Evolutionary conservation across 2,329 filamentous ascomycete genomes (phyloP).

Genomic region (Xylaria sp.): DNA sequence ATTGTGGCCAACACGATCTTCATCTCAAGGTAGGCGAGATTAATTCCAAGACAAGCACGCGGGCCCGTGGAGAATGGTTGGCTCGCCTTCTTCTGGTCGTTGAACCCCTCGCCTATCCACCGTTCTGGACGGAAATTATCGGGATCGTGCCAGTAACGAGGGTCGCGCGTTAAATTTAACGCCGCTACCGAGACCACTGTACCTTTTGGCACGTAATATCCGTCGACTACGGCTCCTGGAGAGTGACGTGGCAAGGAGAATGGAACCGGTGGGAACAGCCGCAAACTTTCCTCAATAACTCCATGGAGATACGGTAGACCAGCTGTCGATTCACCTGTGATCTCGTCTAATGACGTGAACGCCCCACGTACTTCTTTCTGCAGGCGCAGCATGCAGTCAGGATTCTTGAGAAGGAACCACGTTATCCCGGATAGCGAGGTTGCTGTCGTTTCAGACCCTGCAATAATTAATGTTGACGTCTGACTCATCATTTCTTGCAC

Average conservation of each 20-base stretch:
- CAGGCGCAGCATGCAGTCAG: constrained; percentile 51
- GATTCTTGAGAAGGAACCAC: constrained; percentile 54
- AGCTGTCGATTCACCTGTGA: constrained; percentile 37
- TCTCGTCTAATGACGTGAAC: constrained; percentile 52
- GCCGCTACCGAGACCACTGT: constrained; percentile 31
- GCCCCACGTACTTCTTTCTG: constrained; percentile 53
- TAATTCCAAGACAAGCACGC: constrained; percentile 43
- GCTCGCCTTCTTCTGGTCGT: constrained; percentile 39
- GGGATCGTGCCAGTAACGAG: constrained; percentile 38
- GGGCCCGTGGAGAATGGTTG: constrained; percentile 42
- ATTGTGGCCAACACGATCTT: constrained; percentile 52
- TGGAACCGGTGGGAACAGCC: background rate
- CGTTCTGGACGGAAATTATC: constrained; percentile 42
- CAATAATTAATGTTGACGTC: constrained; percentile 51
- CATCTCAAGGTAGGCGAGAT: constrained; percentile 53
- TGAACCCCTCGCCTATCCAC: constrained; percentile 39
- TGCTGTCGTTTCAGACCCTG: constrained; percentile 61
- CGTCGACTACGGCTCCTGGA: constrained; percentile 36
- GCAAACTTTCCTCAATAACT: constrained; percentile 11
- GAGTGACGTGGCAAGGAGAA: constrained; percentile 44
- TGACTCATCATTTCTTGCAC: constrained; percentile 45
- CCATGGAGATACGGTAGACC: constrained; percentile 4
- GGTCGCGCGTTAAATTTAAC: constrained; percentile 24
- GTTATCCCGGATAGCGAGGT: constrained; percentile 53
- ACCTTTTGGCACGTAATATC: constrained; percentile 38